Percentiles rank a stretch among this genome's conserved stretches.
phyloP scores from a whole-genome alignment of 257 asterid species.

The Thymus mandschuricus region DNA sequence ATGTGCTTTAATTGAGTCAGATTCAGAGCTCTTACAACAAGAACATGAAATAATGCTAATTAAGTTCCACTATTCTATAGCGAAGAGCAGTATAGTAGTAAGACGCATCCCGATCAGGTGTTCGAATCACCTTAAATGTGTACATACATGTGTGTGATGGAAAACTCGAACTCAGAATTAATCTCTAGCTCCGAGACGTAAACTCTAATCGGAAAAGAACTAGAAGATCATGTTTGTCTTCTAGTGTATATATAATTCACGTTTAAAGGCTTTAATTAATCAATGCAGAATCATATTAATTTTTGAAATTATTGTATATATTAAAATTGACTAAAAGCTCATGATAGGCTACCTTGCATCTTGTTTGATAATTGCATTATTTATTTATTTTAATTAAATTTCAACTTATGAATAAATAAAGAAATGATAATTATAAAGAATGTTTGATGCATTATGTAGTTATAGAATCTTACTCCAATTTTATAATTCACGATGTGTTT shows the following conservation, averaged over 20 bases:
- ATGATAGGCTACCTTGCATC: not conserved
- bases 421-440: not conserved
- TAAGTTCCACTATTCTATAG: too few species aligned
- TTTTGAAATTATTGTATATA: too few species aligned
- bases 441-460: not conserved
- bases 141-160: too few species aligned
- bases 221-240: too few species aligned
- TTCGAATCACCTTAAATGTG: too few species aligned
- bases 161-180: too few species aligned
- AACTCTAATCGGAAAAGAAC: too few species aligned
- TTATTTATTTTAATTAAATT: too few species aligned
- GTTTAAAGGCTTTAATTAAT: not conserved
- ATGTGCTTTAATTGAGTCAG: not conserved
- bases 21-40: constrained; percentile 33
- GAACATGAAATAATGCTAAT: not conserved
- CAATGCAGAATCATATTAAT: not conserved
- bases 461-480: not conserved
- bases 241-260: too few species aligned
- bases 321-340: not conserved
- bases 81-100: too few species aligned
- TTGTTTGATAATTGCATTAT: not conserved
- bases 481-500: not conserved
- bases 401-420: not conserved
- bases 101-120: too few species aligned
- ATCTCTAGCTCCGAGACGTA: too few species aligned